phyloP scores from a whole-genome alignment of 345 rosid species.

The Arabis hirsuta region DNA sequence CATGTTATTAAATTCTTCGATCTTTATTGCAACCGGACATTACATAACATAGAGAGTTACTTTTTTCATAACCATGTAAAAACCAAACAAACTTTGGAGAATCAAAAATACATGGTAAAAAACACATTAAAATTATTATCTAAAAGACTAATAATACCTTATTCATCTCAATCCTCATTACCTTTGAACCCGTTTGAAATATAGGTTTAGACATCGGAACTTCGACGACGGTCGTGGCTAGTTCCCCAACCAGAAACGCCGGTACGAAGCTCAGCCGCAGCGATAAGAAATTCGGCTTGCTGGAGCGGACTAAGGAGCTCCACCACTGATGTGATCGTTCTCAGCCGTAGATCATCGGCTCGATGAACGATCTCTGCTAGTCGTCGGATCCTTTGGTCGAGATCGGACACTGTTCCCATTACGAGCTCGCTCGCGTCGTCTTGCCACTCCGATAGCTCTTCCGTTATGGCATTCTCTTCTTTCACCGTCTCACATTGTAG shows the following conservation, averaged over 20 bases:
- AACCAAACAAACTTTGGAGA: slow-evolving; percentile 38
- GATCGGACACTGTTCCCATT: slow-evolving; percentile 33
- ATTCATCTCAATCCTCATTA: not conserved
- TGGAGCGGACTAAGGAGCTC: slow-evolving; percentile 69
- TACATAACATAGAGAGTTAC: not conserved
- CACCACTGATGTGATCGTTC: slow-evolving; percentile 58
- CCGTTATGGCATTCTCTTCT: slow-evolving; percentile 79
- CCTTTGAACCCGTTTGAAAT: not conserved
- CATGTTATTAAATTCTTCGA: not conserved
- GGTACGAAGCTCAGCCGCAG: slow-evolving; percentile 72
- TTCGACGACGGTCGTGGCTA: slow-evolving; percentile 51
- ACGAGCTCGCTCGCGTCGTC: slow-evolving; percentile 60
- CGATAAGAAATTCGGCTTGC: slow-evolving; percentile 69
- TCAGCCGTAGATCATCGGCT: slow-evolving; percentile 74
- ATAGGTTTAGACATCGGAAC: slow-evolving; percentile 26
- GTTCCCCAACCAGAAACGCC: slow-evolving; percentile 72
- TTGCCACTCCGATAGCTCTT: slow-evolving; percentile 81
- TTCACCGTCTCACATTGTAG: slow-evolving; percentile 86
- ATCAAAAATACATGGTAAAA: slow-evolving; percentile 32
- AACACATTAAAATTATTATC: not conserved
- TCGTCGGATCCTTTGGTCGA: slow-evolving; percentile 52
- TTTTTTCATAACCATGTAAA: slow-evolving; percentile 28
- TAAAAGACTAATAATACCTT: not conserved
- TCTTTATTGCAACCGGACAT: not conserved
- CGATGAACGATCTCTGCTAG: slow-evolving; percentile 53